Evolutionary conservation across 768 basidiomycete genomes (phyloP).

Genomic region (Gyrodon lividus): DNA sequence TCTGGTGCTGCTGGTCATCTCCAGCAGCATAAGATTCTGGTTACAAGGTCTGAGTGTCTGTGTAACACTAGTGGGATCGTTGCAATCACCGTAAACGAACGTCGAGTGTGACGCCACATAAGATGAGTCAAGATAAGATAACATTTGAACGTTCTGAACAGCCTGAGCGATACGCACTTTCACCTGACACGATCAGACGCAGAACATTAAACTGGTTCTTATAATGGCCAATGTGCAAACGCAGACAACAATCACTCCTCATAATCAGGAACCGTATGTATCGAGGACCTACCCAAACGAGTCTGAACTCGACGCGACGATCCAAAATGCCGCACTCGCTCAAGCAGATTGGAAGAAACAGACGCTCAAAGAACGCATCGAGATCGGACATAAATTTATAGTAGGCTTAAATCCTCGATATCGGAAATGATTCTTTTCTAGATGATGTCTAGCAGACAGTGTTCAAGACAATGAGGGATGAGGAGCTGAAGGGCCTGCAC

Average conservation of each 20-base stretch:
- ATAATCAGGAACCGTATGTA: slow-evolving; percentile 63
- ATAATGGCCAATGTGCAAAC: slow-evolving; percentile 25
- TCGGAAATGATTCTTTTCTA: neutral
- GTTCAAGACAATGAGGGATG: slow-evolving; percentile 42
- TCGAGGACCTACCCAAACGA: slow-evolving; percentile 60
- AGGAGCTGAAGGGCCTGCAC: slow-evolving; percentile 51
- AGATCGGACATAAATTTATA: slow-evolving; percentile 70
- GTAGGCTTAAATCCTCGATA: slow-evolving; percentile 39
- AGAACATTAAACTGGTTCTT: neutral
- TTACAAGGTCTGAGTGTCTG: no score
- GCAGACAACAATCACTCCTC: slow-evolving; percentile 86
- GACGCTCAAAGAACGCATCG: slow-evolving; percentile 61
- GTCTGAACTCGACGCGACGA: slow-evolving; percentile 57
- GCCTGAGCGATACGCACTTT: no score
- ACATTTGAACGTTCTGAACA: no score
- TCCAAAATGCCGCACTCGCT: slow-evolving; percentile 57
- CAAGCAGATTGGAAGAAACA: slow-evolving; percentile 73
- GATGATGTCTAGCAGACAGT: slow-evolving; percentile 37
- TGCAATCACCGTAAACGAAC: no score
- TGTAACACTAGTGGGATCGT: no score
- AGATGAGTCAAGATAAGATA: no score
- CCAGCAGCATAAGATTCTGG: no score
- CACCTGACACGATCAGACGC: neutral
- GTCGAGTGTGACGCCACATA: no score
- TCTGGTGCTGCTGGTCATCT: no score